phyloP scores from a whole-genome alignment of 148 eudicot species.

The Amaranthus cruentus region DNA sequence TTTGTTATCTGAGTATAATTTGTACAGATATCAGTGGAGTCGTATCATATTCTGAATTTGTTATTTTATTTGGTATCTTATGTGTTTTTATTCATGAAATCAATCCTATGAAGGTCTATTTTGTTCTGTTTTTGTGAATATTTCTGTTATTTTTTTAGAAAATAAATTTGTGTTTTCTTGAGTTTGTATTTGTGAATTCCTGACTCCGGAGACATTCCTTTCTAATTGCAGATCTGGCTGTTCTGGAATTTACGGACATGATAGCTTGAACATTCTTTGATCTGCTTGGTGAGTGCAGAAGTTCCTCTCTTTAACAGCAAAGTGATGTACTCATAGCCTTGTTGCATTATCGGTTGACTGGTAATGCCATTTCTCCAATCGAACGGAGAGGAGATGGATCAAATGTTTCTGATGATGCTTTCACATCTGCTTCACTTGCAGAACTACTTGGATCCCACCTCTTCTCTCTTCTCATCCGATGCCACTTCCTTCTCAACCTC shows the following conservation, averaged over 20 bases:
- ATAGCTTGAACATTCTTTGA: not conserved
- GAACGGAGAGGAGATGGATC: constrained; percentile 46
- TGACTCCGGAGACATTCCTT: not conserved
- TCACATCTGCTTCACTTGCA: constrained; percentile 84
- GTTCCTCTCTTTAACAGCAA: not conserved
- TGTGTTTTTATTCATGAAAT: not conserved
- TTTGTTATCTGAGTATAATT: no score
- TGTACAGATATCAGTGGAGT: no score
- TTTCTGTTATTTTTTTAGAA: no score
- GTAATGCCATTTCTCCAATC: not conserved
- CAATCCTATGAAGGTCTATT: not conserved
- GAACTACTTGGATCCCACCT: constrained; percentile 74
- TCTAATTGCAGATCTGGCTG: constrained; percentile 15
- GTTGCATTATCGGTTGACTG: not conserved
- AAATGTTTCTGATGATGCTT: constrained; percentile 64
- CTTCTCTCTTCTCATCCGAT: constrained; percentile 52
- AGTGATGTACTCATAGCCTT: not conserved
- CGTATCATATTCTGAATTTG: not conserved
- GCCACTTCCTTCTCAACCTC: constrained; percentile 52
- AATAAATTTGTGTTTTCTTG: not conserved
- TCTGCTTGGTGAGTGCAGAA: constrained; percentile 1
- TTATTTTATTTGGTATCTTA: not conserved
- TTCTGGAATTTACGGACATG: constrained; percentile 1
- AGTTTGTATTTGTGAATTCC: not conserved
- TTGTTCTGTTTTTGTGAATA: not conserved